Evolutionary conservation across 352 stramenopile genomes (phyloP), one percentile per base, ranked within the genome.

Genomic region (Phytophthora boehmeriae): DNA sequence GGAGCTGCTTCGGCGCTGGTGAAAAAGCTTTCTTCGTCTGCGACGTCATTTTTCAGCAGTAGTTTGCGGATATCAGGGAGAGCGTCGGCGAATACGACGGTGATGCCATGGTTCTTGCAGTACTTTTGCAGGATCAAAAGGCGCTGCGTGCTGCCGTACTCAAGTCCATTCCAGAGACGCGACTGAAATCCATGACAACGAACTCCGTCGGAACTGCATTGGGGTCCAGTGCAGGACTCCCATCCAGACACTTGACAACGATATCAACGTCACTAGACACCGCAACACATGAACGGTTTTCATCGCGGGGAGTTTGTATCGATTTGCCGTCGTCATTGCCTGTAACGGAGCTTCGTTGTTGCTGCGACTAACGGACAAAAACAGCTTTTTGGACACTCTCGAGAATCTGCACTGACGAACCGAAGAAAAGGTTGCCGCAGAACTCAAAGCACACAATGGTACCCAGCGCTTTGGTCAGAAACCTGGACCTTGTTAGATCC

Each of bases 181-280:
- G 69, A 9, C 69, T 83, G 51, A 96, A 96, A 47, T 96, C 84
- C 69, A 96, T 86, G 17, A 96, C 84, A 14, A 96, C 66, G 56
- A 79, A 88, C 59, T 89, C 68, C 1, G 85, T 90, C 9, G 75
- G 72, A 0, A 85, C 35, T 0, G 69, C 71, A 3, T 79, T 57
- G 0, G 61, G 41, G 43, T 52, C 6, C 71, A n/a, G n/a, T n/a
- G n/a, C n/a, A n/a, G n/a, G n/a, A n/a, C n/a, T n/a, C n/a, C n/a
- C n/a, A n/a, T n/a, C 62, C 14, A 78, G 35, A 3, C 60, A 79
- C 2, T 77, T 88, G 25, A 88, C 59, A 5, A 71, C 66, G 28
- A 85, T 54, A 4, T 50, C 63, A 0, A 16, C 27, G 8, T 66
- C 49, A 5, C 32, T 34, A 4, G 60, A 63, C 16, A 52, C 47